phyloP scores from a whole-genome alignment of 306 rosid species.

The Crataegus laevigata region DNA sequence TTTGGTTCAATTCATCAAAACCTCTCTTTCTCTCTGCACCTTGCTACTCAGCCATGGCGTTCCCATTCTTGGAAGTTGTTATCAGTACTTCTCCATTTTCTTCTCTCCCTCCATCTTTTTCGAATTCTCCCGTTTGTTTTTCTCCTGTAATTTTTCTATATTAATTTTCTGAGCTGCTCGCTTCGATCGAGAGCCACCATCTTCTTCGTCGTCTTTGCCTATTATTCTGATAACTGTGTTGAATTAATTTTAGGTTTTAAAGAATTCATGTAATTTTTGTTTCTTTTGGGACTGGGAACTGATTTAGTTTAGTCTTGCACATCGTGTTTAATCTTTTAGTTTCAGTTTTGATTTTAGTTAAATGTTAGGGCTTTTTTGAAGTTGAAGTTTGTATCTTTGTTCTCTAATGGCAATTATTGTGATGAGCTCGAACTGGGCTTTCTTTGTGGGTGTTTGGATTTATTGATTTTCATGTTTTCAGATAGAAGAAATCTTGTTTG shows the following conservation, averaged over 20 bases:
- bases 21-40: not conserved
- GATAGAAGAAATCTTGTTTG: not conserved
- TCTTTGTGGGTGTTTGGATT: not conserved
- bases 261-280: not conserved
- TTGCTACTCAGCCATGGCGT: slow-evolving; percentile 49
- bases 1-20: not conserved
- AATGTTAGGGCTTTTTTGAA: not conserved
- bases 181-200: not conserved
- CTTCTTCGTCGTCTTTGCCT: not conserved
- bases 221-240: not conserved
- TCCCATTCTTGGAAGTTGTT: slow-evolving; percentile 92
- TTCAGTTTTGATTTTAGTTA: not conserved
- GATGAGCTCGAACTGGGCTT: not conserved
- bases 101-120: not conserved
- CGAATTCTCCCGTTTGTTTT: not conserved
- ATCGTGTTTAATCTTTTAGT: not conserved
- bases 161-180: not conserved
- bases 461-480: not conserved
- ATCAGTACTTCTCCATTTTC: slow-evolving; percentile 47
- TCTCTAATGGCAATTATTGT: not conserved
- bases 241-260: not conserved
- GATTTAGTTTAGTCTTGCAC: not conserved
- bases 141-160: not conserved
- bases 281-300: not conserved
- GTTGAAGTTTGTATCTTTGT: not conserved